phyloP scores from a whole-genome alignment of 176 grass and related monocot genomes.

The Aegilops umbellulata region DNA sequence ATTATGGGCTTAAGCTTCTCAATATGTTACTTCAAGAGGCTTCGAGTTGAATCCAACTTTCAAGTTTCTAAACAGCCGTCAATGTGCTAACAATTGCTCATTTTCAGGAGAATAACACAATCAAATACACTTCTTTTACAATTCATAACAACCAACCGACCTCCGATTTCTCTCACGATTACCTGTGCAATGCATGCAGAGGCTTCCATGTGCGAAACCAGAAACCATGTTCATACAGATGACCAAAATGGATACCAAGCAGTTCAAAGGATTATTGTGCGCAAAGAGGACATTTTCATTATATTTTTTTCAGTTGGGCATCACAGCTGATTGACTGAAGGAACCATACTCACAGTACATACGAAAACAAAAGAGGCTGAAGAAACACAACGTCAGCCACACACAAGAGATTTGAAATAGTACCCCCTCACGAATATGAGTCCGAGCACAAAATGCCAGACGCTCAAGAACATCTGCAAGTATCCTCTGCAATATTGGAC shows the following conservation, averaged over 20 bases:
- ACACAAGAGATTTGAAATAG: conserved; percentile 1
- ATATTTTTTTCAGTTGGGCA: background rate
- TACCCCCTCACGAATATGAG: conserved; percentile 93
- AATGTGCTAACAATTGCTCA: conserved; percentile 1
- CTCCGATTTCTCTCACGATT: background rate
- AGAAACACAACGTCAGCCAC: background rate
- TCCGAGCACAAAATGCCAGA: conserved; percentile 93
- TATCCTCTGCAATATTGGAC: conserved; percentile 86
- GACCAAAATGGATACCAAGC: background rate
- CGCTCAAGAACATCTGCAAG: conserved; percentile 94
- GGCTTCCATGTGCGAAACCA: background rate
- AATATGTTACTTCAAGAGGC: conserved; percentile 4
- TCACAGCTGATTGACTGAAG: conserved; percentile 10
- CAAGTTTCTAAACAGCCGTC: background rate
- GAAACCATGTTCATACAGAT: background rate
- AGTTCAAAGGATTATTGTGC: conserved; percentile 12
- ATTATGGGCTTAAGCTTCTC: background rate
- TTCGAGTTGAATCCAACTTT: background rate
- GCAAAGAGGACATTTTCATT: background rate
- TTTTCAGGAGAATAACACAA: background rate
- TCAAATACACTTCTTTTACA: background rate
- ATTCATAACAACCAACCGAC: background rate
- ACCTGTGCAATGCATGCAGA: background rate
- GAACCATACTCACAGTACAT: background rate
- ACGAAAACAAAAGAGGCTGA: background rate